Percentiles rank a stretch among this genome's conserved stretches.
Evolutionary conservation across 441 rosid species (phyloP).

Genomic region (Gossypium davidsonii): DNA sequence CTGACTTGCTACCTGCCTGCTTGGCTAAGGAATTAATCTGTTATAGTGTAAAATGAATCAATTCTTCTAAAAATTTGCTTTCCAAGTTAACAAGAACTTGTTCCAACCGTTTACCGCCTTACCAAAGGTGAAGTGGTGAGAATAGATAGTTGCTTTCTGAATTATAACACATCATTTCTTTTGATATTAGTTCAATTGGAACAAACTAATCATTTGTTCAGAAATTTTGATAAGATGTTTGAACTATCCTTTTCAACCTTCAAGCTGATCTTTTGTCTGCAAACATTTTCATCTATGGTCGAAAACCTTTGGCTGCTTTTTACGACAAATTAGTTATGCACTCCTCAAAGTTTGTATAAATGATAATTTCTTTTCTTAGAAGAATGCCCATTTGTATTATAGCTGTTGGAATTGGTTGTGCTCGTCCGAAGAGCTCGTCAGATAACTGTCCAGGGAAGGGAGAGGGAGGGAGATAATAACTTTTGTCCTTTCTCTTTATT

Average conservation of each 20-base stretch:
- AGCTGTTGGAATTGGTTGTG: background rate
- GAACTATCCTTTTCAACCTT: background rate
- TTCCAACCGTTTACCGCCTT: background rate
- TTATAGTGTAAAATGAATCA: background rate
- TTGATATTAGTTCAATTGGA: background rate
- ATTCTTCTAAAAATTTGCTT: background rate
- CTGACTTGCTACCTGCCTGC: background rate
- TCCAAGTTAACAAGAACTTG: background rate
- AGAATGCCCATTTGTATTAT: background rate
- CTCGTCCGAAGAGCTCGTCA: background rate
- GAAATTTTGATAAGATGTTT: slow-evolving; percentile 2
- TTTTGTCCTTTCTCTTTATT: background rate
- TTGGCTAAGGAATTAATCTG: background rate
- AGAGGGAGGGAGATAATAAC: background rate
- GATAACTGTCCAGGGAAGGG: slow-evolving; percentile 7
- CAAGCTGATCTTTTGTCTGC: slow-evolving; percentile 1
- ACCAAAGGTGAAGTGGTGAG: background rate
- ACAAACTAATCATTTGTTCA: background rate
- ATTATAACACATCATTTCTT: background rate
- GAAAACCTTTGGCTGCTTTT: background rate
- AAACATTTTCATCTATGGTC: background rate
- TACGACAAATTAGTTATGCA: background rate
- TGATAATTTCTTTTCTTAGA: background rate
- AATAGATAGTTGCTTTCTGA: background rate
- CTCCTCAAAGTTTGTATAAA: background rate